Conservation (phyloP, 495 filamentous ascomycete genomes). For the Massariosphaeria phaeospora region DNA sequence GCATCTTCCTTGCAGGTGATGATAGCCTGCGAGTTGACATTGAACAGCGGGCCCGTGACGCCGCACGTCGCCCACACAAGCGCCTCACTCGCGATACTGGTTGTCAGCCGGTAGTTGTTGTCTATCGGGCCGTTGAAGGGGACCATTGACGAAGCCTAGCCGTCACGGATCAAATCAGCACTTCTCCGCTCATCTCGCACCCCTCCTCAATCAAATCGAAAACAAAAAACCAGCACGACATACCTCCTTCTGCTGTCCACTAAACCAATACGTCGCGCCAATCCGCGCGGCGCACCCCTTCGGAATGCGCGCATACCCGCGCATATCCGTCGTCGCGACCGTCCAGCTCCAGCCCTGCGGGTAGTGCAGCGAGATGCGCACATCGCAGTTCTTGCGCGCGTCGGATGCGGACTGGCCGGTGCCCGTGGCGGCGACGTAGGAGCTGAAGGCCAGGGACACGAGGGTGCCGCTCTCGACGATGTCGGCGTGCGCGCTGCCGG, state of each 20-base stretch:
- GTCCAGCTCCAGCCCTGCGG: slow-evolving; percentile 17
- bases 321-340: slow-evolving; percentile 11
- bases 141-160: slow-evolving; percentile 1
- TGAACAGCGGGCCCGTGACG: slow-evolving; percentile 13
- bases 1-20: slow-evolving; percentile 6
- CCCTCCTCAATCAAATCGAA: not conserved
- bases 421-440: slow-evolving; percentile 14
- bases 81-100: not conserved
- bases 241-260: slow-evolving; percentile 12
- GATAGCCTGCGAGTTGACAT: slow-evolving; percentile 8
- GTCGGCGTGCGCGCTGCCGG: slow-evolving; percentile 5
- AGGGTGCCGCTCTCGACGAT: slow-evolving; percentile 10
- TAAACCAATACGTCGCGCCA: slow-evolving; percentile 8
- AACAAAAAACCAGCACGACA: not conserved
- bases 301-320: slow-evolving; percentile 9
- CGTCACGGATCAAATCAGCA: not conserved
- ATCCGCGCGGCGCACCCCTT: slow-evolving; percentile 6
- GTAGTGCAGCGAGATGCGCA: slow-evolving; percentile 15
- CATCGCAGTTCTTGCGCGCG: slow-evolving; percentile 22
- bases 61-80: slow-evolving; percentile 18
- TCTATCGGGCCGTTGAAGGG: slow-evolving; percentile 17
- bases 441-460: slow-evolving; percentile 16
- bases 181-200: too few relatives aligned
- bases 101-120: slow-evolving; percentile 15
- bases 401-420: slow-evolving; percentile 9